Evolutionary conservation across 169 alveolate species (phyloP).

Genomic region (Plasmodium berghei): DNA sequence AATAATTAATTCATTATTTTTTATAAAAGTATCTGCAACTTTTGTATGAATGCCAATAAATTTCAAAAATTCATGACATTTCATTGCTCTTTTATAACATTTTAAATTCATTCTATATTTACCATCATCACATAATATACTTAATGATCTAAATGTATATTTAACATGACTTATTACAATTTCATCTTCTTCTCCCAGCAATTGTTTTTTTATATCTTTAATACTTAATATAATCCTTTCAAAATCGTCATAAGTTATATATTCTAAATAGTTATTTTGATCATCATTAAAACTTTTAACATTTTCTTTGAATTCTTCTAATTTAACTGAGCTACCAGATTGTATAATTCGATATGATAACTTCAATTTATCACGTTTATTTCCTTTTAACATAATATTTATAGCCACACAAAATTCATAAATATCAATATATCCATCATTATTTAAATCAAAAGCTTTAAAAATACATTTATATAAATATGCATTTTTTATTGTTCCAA

Average conservation of each 20-base stretch:
- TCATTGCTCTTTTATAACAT: conserved; percentile 57
- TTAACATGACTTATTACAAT: conserved; percentile 53
- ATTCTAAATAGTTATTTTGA: neutral
- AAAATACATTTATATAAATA: conserved; percentile 76
- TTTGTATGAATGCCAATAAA: conserved; percentile 45
- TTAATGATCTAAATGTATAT: conserved; percentile 60
- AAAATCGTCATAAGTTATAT: conserved; percentile 63
- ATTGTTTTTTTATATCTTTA: conserved; percentile 69
- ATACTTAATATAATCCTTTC: conserved; percentile 53
- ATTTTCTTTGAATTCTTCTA: neutral
- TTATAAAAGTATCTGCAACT: conserved; percentile 57
- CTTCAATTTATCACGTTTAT: conserved; percentile 80
- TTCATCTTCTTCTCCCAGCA: conserved; percentile 67
- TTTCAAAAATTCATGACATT: conserved; percentile 54
- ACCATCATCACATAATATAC: conserved; percentile 72
- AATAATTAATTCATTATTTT: conserved; percentile 7
- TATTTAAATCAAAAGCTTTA: conserved; percentile 85
- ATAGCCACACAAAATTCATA: conserved; percentile 85
- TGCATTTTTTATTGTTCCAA: conserved; percentile 75
- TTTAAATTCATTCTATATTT: conserved; percentile 58
- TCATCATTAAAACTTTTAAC: neutral
- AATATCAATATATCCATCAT: conserved; percentile 84
- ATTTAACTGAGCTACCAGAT: conserved; percentile 11
- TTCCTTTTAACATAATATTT: conserved; percentile 85
- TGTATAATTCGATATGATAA: conserved; percentile 83